Evolutionary conservation across 148 eudicot genomes (phyloP), one percentile per base, ranked within the genome.

Genomic region (Silene conica): DNA sequence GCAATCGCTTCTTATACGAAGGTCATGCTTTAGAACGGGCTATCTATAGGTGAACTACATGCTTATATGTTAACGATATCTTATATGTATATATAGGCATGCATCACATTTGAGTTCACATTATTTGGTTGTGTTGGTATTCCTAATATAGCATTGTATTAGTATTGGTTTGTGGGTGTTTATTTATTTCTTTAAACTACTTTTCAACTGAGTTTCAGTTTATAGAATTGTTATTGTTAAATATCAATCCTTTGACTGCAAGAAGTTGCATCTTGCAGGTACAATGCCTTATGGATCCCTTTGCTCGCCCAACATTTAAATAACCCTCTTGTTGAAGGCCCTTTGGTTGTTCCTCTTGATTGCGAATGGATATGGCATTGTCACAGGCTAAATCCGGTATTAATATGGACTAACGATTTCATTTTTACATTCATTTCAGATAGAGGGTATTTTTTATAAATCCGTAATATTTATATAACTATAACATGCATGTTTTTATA

Each of bases 241-340:
- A 48, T 6, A 79, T 83, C 70, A 88, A 83, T 34, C 90, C 93
- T 16, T 80, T 94, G 72, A 96, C 87, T 76, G 91, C 87, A 55
- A 97, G 97, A 80, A 91, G 74, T 94, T 97, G 97, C 96, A 91
- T 80, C 97, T 91, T 38, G 6, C 43, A 38, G 43, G 9, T 38
- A 38, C 8, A 38, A 38, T 38, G 8, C 9, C 8, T 38, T 38
- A 38, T 38, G 43, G 43, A 38, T 38, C 7, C 43, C 43, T 5
- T 38, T 38, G 8, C 43, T 38, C 8, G 43, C 43, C 9, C 6
- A 38, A 38, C 43, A 38, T 38, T 38, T 38, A 9, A 7, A 38
- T 8, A 38, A 38, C 43, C 43, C 43, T 38, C 43, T 38, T 38
- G 43, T 38, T 38, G 43, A 38, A 38, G 43, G 43, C 43, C 8